Evolutionary conservation across 2,329 filamentous ascomycete species (phyloP).

Genomic region (Dothistroma pini): DNA sequence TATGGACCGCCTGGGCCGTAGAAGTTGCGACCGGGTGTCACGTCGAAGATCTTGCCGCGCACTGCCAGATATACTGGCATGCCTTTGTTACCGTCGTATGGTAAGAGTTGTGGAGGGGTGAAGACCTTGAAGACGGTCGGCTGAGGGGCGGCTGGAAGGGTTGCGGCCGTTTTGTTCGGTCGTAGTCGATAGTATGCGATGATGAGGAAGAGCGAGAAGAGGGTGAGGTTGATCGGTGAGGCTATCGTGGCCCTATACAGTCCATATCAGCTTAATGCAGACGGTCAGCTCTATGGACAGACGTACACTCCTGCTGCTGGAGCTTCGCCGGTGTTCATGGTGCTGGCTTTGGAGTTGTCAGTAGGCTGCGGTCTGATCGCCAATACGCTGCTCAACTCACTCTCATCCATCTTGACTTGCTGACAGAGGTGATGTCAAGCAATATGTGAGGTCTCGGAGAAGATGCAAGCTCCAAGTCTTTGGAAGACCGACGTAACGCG

Average conservation of each 20-base stretch:
- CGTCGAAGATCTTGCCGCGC: conserved; percentile 86
- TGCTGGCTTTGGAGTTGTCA: conserved; percentile 3
- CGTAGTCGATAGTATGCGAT: conserved; percentile 58
- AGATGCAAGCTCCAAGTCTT: background rate
- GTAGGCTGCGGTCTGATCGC: background rate
- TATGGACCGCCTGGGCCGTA: conserved; percentile 96
- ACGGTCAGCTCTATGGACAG: background rate
- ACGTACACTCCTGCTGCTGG: conserved; percentile 44
- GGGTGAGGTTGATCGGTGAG: conserved; percentile 59
- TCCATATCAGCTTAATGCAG: background rate
- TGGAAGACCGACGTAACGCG: background rate
- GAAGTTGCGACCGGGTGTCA: conserved; percentile 81
- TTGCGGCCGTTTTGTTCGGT: conserved; percentile 45
- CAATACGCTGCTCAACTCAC: background rate
- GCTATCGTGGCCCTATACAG: conserved; percentile 50
- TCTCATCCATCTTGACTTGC: background rate
- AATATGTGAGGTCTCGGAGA: background rate
- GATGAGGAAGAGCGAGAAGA: conserved; percentile 55
- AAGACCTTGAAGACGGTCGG: conserved; percentile 85
- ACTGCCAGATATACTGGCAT: conserved; percentile 86
- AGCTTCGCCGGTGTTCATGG: conserved; percentile 17
- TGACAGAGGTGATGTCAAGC: background rate
- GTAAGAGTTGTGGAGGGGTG: conserved; percentile 75
- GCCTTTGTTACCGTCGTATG: conserved; percentile 73
- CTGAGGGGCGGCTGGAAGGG: conserved; percentile 54